Base-by-base conservation (phyloP, 1,284 basidiomycete genomes). In the Cutaneotrichosporon dermatis region DNA sequence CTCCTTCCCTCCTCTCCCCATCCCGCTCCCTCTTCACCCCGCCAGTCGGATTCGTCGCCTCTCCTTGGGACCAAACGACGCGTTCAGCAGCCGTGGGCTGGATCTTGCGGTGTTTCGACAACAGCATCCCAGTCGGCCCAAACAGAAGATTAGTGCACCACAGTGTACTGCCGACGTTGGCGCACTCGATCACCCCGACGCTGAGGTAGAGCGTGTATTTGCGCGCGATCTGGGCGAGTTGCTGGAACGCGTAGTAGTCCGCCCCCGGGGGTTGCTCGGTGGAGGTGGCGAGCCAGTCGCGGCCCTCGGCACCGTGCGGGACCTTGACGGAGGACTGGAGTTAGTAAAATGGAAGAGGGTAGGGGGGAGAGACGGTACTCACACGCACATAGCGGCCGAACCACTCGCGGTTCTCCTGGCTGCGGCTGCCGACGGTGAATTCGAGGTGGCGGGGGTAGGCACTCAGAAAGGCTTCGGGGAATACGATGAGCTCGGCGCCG, bases 121-220 rank as follows among this genome's bases (percentile, higher is more conserved):
- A 73, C 42, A 85, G 80, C 7, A 84, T 83, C n/a, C 82, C 76
- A 10, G 67, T 63, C 0, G 86, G 85, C 56, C 84, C 82, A 36
- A 89, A 81, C 65, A 88, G 86, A 36, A 89, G 79, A 34, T 77
- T 83, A 0, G 86, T 86, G 75, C 88, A 89, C 69, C 87, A 89
- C 41, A 89, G 76, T 0, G 87, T 88, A 0, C 85, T 85, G 2
- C 67, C 67, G n/a, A 74, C 69, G 13, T 80, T 80, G 16, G 84
- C 83, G 11, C 83, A 80, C 69, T 89, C 88, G 58, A 89, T 83
- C 33, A 88, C 80, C 2, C 88, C 88, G 9, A 88, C 80, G 33
- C 87, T 84, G 12, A 89, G 78, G 67, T 83, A 72, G 84, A 86
- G 46, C n/a, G 59, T 37, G 50, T 66, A 57, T 51, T 64, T 58